These are phyloP conservation scores for Mycena amicta DNA, from an alignment of 768 basidiomycete species.

Conservation along the genomic window DNA sequence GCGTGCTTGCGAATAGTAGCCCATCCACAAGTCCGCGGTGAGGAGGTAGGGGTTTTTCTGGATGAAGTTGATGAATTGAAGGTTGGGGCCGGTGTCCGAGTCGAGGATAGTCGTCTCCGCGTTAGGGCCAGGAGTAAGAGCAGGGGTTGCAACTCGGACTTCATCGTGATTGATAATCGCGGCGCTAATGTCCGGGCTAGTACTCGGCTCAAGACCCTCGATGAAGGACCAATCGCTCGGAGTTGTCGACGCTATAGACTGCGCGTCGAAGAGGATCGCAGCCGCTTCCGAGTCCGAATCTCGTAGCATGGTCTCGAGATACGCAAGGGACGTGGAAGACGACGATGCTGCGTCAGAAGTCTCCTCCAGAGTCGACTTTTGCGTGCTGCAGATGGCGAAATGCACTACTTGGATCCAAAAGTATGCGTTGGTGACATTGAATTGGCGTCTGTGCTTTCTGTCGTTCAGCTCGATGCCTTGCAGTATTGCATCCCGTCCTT, in stretches of 20 bases:
- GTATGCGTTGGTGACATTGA: background rate
- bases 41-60: background rate
- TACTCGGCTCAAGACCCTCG: background rate
- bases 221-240: background rate
- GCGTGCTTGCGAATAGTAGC: background rate
- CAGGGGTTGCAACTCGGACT: too few relatives aligned
- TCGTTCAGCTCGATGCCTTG: background rate
- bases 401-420: background rate
- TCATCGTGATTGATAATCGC: background rate
- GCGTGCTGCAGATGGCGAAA: background rate
- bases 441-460: background rate
- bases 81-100: background rate
- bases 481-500: background rate
- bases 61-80: background rate
- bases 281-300: background rate
- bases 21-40: background rate
- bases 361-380: background rate
- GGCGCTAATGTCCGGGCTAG: background rate
- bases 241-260: background rate
- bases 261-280: background rate
- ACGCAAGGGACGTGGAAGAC: background rate
- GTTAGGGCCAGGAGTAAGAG: too few relatives aligned
- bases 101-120: background rate
- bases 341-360: too few relatives aligned
- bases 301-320: background rate